phyloP scores from a whole-genome alignment of 305 asterid species.

The Nicotiana rustica region DNA sequence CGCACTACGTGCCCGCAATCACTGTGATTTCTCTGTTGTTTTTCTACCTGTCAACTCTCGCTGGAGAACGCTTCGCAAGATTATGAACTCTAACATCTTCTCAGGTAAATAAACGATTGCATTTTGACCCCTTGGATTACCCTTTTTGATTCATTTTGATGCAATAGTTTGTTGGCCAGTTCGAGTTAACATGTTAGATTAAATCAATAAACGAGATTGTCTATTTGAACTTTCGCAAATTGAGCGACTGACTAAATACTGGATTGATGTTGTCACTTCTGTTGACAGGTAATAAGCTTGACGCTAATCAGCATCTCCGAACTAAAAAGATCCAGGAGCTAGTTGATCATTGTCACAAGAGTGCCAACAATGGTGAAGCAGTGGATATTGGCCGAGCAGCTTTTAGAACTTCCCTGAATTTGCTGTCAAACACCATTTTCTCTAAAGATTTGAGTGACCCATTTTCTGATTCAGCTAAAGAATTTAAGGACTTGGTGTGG shows the following conservation, averaged over 20 bases:
- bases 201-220: no score
- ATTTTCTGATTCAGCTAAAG: conserved; percentile 3
- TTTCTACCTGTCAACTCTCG: conserved; percentile 25
- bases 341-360: not conserved
- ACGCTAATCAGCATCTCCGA: conserved; percentile 11
- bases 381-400: conserved; percentile 23
- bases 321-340: conserved; percentile 12
- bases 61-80: conserved; percentile 38
- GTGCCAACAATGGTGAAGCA: not conserved
- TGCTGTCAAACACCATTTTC: conserved; percentile 34
- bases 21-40: conserved; percentile 16
- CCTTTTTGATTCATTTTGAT: not conserved
- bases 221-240: no score
- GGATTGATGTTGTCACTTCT: not conserved
- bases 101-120: not conserved
- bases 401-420: conserved; percentile 24
- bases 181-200: not conserved
- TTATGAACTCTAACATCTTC: conserved; percentile 25
- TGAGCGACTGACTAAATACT: no score
- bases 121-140: no score
- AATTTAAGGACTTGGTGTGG: conserved; percentile 29
- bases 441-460: conserved; percentile 36
- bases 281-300: conserved; percentile 30
- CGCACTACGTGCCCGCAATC: not conserved
- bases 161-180: not conserved